These are phyloP conservation scores for Trichoderma endophyticum DNA, from an alignment of 2,329 filamentous ascomycete species.

Conservation along the genomic window DNA sequence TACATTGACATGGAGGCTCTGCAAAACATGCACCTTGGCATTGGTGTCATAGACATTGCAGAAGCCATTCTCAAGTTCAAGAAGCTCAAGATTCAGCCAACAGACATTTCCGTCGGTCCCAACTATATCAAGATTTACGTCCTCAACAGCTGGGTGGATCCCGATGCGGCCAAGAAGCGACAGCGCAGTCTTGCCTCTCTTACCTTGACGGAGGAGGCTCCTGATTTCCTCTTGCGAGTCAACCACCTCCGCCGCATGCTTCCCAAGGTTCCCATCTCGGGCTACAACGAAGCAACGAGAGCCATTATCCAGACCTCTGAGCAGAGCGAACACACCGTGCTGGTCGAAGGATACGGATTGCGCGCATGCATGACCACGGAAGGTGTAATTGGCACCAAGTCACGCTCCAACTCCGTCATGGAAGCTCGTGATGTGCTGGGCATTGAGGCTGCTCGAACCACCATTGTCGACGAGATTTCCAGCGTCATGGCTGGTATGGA, in stretches of 20 bases:
- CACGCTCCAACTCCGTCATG: slow-evolving; percentile 82
- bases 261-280: slow-evolving; percentile 80
- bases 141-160: slow-evolving; percentile 38
- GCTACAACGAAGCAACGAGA: slow-evolving; percentile 79
- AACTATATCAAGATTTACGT: slow-evolving; percentile 72
- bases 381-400: slow-evolving; percentile 75
- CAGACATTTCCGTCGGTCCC: slow-evolving; percentile 60
- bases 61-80: slow-evolving; percentile 74
- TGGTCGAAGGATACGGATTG: slow-evolving; percentile 94
- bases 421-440: slow-evolving; percentile 84
- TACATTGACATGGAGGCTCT: slow-evolving; percentile 78
- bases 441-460: slow-evolving; percentile 87
- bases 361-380: slow-evolving; percentile 88
- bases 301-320: slow-evolving; percentile 86
- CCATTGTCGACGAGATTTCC: slow-evolving; percentile 85
- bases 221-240: slow-evolving; percentile 66
- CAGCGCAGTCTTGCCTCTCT: slow-evolving; percentile 39
- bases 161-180: slow-evolving; percentile 41
- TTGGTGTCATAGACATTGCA: slow-evolving; percentile 70
- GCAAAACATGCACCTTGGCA: slow-evolving; percentile 75
- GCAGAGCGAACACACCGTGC: slow-evolving; percentile 63
- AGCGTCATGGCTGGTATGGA: slow-evolving; percentile 90
- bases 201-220: slow-evolving; percentile 40
- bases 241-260: slow-evolving; percentile 81
- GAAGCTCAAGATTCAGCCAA: slow-evolving; percentile 71